A percentile compares a stretch with the other conserved stretches of the same genome.
Conservation (phyloP, 2,329 filamentous ascomycete species). For the Penicillium sclerotiorum region DNA sequence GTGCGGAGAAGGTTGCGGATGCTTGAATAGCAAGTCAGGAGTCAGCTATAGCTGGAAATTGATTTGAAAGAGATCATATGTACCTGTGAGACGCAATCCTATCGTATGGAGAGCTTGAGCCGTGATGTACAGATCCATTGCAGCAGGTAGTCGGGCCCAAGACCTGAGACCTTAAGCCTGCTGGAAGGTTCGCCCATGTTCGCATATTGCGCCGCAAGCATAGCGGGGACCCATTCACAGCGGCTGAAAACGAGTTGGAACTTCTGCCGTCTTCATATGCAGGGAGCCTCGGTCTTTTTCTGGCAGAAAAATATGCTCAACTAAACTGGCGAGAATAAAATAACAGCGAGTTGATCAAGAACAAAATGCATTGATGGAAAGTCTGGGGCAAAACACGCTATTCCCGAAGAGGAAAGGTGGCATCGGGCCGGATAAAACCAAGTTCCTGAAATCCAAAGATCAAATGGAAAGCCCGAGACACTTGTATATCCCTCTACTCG, state of each 20-base stretch:
- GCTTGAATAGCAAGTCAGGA: background rate
- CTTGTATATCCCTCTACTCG: constrained; percentile 1
- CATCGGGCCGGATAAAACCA: constrained; percentile 17
- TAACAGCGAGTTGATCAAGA: background rate
- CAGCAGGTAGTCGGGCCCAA: constrained; percentile 7
- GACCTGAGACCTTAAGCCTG: constrained; percentile 21
- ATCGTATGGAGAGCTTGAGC: background rate
- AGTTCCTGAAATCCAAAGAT: constrained; percentile 15
- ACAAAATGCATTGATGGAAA: background rate
- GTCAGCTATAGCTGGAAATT: background rate
- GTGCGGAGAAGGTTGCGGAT: constrained; percentile 2
- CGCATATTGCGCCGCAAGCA: constrained; percentile 27
- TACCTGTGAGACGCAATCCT: background rate
- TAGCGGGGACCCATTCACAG: constrained; percentile 14
- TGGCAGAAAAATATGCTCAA: background rate
- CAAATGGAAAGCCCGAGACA: background rate
- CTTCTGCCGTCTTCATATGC: background rate
- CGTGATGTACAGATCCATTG: background rate
- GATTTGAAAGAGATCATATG: background rate
- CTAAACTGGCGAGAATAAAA: background rate
- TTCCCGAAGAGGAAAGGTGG: constrained; percentile 8
- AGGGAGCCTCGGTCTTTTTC: background rate
- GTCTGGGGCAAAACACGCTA: constrained; percentile 8
- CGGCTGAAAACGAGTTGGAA: background rate
- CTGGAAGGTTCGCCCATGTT: constrained; percentile 20